Evolutionary conservation across 225 moss, liverwort and hornwort genomes (phyloP).

Genomic region (Pseudoscleropodium purum): DNA sequence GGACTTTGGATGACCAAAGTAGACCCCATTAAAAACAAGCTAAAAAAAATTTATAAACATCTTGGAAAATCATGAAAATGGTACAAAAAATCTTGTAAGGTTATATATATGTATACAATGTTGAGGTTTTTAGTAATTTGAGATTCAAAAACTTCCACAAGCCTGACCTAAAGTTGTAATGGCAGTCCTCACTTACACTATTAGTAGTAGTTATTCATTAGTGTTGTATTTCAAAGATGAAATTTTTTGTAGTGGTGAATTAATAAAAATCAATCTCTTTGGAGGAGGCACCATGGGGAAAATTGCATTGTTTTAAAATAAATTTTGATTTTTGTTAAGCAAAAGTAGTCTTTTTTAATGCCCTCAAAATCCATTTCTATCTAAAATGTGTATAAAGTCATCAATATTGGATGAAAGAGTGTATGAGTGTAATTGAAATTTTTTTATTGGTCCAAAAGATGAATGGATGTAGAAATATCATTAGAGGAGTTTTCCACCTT

Average conservation of each 20-base stretch:
- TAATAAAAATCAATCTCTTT: background rate
- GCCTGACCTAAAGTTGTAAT: background rate
- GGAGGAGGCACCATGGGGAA: accelerated
- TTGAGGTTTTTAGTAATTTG: background rate
- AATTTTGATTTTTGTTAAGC: background rate
- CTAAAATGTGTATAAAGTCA: background rate
- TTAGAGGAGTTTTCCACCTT: no score
- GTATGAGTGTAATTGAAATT: accelerated
- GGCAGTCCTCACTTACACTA: background rate
- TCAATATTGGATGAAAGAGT: background rate
- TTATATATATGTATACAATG: no score
- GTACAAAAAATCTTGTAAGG: background rate
- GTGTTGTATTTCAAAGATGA: background rate
- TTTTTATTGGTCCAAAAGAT: background rate
- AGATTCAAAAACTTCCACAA: background rate
- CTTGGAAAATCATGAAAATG: no score
- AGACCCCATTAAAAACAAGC: background rate
- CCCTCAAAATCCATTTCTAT: background rate
- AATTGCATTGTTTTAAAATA: background rate
- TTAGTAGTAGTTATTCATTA: background rate
- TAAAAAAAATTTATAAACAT: no score
- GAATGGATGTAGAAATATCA: background rate
- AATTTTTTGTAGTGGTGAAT: no score
- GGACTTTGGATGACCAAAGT: no score
- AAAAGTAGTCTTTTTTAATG: background rate